A percentile compares a stretch with the other conserved stretches of the same genome.
These are phyloP conservation scores for Blastomyces silverae DNA, from an alignment of 2,329 filamentous ascomycete genomes.

Conservation along the genomic window DNA sequence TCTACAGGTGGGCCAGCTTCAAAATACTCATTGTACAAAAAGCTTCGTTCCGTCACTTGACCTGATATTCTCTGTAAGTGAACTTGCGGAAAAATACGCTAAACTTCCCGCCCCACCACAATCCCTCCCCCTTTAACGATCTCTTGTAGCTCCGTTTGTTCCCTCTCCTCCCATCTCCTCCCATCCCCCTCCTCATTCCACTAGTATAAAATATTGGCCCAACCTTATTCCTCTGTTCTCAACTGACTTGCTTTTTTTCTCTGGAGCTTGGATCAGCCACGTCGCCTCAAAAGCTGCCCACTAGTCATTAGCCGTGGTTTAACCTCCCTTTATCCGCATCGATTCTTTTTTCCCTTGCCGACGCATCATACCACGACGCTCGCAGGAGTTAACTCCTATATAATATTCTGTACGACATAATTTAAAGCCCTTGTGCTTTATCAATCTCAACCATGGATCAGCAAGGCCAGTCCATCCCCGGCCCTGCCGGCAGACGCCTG, in stretches of 20 bases:
- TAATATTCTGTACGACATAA: slow-evolving; percentile 10
- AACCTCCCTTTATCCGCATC: slow-evolving; percentile 8
- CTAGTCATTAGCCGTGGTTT: slow-evolving; percentile 11
- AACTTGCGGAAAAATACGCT: not conserved
- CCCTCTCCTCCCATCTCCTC: not conserved
- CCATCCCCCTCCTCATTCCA: not conserved
- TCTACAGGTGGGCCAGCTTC: not conserved
- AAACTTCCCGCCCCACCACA: not conserved
- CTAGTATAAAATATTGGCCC: not conserved
- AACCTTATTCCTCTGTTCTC: not conserved
- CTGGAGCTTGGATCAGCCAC: slow-evolving; percentile 10
- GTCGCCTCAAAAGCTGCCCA: slow-evolving; percentile 8
- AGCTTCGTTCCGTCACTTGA: slow-evolving; percentile 6
- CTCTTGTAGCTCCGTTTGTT: not conserved
- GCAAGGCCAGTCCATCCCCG: slow-evolving; percentile 48
- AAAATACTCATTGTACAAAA: not conserved
- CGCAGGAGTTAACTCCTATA: not conserved
- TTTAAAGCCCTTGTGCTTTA: slow-evolving; percentile 10
- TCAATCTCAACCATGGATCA: slow-evolving; percentile 9
- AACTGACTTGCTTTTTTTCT: slow-evolving; percentile 1
- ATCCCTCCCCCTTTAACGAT: not conserved
- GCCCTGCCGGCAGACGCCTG: slow-evolving; percentile 72
- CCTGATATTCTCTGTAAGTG: not conserved
- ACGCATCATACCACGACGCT: not conserved
- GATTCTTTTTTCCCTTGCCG: slow-evolving; percentile 12